phyloP scores from a whole-genome alignment of 2,329 filamentous ascomycete species.

The Nemania sp. region DNA sequence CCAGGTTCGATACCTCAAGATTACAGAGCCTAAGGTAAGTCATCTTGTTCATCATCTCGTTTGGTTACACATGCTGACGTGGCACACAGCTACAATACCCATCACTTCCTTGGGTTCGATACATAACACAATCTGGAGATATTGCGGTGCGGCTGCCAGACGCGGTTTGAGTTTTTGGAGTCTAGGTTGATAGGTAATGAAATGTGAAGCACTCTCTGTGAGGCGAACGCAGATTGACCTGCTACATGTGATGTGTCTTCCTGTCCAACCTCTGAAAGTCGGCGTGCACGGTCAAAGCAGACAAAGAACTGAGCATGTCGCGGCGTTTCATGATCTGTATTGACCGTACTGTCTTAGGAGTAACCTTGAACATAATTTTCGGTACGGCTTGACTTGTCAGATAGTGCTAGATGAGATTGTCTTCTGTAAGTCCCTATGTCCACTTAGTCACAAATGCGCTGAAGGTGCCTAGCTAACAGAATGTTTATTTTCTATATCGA shows the following conservation, averaged over 20 bases:
- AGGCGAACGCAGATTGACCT: conserved; percentile 2
- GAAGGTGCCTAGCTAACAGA: too few species aligned
- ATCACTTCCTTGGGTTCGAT: conserved; percentile 94
- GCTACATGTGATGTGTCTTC: conserved; percentile 31
- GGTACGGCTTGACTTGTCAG: too few species aligned
- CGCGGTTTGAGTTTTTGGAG: conserved; percentile 59
- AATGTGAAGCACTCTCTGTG: conserved; percentile 14
- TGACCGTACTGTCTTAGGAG: too few species aligned
- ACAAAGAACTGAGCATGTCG: too few species aligned
- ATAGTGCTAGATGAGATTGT: too few species aligned
- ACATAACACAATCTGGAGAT: conserved; percentile 97
- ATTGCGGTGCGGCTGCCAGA: conserved; percentile 96
- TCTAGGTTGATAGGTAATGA: conserved; percentile 28
- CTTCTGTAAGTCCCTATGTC: too few species aligned
- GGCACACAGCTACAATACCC: conserved; percentile 85
- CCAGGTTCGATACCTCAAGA: conserved; percentile 97
- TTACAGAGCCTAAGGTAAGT: conserved; percentile 96
- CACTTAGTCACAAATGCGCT: too few species aligned
- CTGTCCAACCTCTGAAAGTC: too few species aligned
- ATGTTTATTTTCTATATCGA: too few species aligned
- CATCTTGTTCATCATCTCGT: neutral
- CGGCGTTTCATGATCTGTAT: too few species aligned
- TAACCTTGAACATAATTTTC: too few species aligned
- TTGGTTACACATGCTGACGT: neutral
- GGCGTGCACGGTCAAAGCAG: too few species aligned